phyloP scores from a whole-genome alignment of 352 stramenopile species.

The Thalassiosira hispida region DNA sequence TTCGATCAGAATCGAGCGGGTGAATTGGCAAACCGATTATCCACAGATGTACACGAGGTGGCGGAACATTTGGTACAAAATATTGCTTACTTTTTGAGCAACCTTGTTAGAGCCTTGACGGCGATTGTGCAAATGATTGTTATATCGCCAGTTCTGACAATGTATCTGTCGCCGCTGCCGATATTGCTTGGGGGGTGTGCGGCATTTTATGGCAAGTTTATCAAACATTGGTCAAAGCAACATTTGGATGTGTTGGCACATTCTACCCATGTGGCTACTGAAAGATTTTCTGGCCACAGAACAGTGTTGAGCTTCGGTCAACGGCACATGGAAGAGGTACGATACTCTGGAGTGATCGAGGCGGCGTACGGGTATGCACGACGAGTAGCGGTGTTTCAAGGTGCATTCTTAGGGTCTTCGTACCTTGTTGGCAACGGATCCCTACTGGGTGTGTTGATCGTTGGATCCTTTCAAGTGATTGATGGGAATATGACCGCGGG shows the following conservation, averaged over 20 bases:
- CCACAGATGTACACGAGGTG: too few species aligned
- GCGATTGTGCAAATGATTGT: conserved; percentile 37
- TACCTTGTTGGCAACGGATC: conserved; percentile 43
- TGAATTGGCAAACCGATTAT: too few species aligned
- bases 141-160: conserved; percentile 38
- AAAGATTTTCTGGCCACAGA: conserved; percentile 40
- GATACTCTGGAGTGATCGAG: conserved; percentile 42
- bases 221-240: conserved; percentile 36
- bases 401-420: conserved; percentile 45
- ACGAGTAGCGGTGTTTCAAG: conserved; percentile 46
- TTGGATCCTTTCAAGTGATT: conserved; percentile 32
- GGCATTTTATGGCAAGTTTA: conserved; percentile 40
- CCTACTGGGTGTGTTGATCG: conserved; percentile 30
- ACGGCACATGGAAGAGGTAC: conserved; percentile 16
- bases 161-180: conserved; percentile 31
- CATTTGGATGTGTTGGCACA: conserved; percentile 54
- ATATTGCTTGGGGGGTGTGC: conserved; percentile 32
- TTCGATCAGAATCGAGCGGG: too few species aligned
- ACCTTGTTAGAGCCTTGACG: conserved; percentile 34
- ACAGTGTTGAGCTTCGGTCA: conserved; percentile 50
- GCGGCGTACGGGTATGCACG: conserved; percentile 41
- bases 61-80: too few species aligned
- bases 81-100: conserved; percentile 41
- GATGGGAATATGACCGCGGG: conserved; percentile 39
- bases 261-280: conserved; percentile 46